Evolutionary conservation across 2,329 filamentous ascomycete genomes (phyloP).

Genomic region (Dactylellina cionopaga): DNA sequence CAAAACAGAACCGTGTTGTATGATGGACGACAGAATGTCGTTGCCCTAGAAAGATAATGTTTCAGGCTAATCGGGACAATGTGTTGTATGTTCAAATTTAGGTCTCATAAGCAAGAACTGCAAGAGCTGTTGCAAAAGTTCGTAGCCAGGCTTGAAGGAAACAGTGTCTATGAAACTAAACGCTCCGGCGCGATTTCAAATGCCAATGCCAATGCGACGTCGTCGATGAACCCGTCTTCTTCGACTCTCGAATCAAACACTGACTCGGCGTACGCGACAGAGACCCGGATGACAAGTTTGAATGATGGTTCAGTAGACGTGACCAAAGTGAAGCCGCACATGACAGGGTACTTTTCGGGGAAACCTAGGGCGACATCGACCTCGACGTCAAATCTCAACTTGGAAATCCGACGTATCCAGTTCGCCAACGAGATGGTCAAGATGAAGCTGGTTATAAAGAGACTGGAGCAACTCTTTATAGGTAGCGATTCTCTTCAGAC

Average conservation of each 20-base stretch:
- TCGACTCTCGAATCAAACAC: constrained; percentile 54
- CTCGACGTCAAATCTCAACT: neutral
- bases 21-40: neutral
- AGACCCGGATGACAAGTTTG: constrained; percentile 57
- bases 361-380: constrained; percentile 3
- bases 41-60: neutral
- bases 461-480: constrained; percentile 83
- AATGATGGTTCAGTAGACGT: constrained; percentile 21
- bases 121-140: constrained; percentile 79
- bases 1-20: constrained; percentile 11
- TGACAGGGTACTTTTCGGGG: neutral
- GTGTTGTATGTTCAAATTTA: constrained; percentile 53
- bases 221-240: constrained; percentile 54
- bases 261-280: constrained; percentile 73
- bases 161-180: constrained; percentile 36
- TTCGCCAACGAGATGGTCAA: constrained; percentile 71
- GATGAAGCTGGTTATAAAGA: constrained; percentile 79
- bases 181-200: constrained; percentile 57
- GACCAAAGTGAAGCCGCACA: neutral
- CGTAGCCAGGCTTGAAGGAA: constrained; percentile 69
- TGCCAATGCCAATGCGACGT: constrained; percentile 66
- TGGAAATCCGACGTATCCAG: constrained; percentile 8
- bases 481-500: constrained; percentile 68
- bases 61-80: constrained; percentile 21
- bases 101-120: constrained; percentile 78